Evolutionary conservation across 495 filamentous ascomycete species (phyloP).

Genomic region (Friedmanniomyces endolithicus): DNA sequence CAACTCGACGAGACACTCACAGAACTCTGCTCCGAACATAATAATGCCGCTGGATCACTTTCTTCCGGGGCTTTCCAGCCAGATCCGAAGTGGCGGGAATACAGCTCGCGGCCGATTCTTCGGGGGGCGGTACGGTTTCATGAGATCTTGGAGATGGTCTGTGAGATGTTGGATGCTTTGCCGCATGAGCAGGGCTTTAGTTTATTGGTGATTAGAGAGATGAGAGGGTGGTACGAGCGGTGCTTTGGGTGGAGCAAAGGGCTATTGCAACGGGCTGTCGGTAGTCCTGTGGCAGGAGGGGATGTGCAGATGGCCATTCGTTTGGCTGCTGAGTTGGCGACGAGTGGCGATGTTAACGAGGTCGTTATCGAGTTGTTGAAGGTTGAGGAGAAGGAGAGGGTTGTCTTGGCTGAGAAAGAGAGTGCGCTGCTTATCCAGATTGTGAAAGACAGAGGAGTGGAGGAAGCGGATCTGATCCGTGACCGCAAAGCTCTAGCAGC

Average conservation of each 20-base stretch:
- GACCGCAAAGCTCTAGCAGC: conserved; percentile 76
- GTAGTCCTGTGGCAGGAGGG: neutral
- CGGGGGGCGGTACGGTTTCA: conserved; percentile 87
- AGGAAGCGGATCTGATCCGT: conserved; percentile 69
- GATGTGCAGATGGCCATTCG: conserved; percentile 35
- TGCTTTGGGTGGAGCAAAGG: conserved; percentile 82
- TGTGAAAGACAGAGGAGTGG: conserved; percentile 51
- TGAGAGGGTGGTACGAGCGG: conserved; percentile 79
- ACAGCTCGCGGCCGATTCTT: conserved; percentile 76
- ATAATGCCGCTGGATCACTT: neutral
- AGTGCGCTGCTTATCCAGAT: conserved; percentile 50
- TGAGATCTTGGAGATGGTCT: conserved; percentile 74
- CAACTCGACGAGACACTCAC: conserved; percentile 90
- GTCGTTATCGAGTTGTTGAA: conserved; percentile 52
- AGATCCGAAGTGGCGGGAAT: conserved; percentile 66
- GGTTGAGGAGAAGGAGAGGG: conserved; percentile 21
- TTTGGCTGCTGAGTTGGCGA: conserved; percentile 59
- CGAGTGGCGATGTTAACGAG: conserved; percentile 54
- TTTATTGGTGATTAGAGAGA: conserved; percentile 76
- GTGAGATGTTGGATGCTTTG: conserved; percentile 86
- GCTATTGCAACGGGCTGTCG: conserved; percentile 39
- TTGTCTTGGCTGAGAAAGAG: conserved; percentile 43
- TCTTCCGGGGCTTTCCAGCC: conserved; percentile 65
- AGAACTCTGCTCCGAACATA: conserved; percentile 73
- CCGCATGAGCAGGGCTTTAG: conserved; percentile 95